Evolutionary conservation across 805 yeast species (phyloP), one percentile per base, ranked within the genome.

Genomic region (Cyberlindnera lachancei): DNA sequence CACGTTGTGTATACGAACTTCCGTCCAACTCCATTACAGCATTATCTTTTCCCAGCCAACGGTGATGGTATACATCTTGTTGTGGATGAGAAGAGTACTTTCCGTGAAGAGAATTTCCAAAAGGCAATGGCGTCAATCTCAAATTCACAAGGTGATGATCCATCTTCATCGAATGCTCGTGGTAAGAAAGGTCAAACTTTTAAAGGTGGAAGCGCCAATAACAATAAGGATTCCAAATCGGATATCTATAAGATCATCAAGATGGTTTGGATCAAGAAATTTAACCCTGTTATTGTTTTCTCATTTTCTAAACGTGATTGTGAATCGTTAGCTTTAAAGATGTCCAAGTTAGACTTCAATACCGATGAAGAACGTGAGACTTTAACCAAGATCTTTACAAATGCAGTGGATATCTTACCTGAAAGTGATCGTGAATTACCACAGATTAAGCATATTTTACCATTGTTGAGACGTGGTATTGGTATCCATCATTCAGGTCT

Each of bases 401-500:
- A 88, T 55, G 98, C 98, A 15, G 76, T 92, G 41, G 77, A 78
- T 36, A 69, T 87, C 50, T 67, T 92, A 31, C 92, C 96, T 3
- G 96, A 87, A 42, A 75, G 79, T 11, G 99, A 92, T 57, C 77
- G 84, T 52, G 94, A 86, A 45, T 66, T 92, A 29, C 97, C 97
- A 2, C 98, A 92, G 59, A 92, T 92, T 48, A 83, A 85, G 48
- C 90, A 86, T 52, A 84, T 92, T 37, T 63, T 87, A 37, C 97
- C 97, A 0, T 63, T 92, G 33, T 64, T 92, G 43, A 78, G 80
- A 56, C 77, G 98, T 59, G 99, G 99, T 53, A 90, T 92, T 42
- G 99, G 98, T 52, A 92, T 92, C 50, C 99, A 92, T 64, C 99
- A 92, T 59, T 86, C 96, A 33, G 99, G 99, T 20, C 65, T 92